Base-by-base conservation (phyloP, 371 early-diverging fungal genomes). In the Cokeromyces recurvatus region DNA sequence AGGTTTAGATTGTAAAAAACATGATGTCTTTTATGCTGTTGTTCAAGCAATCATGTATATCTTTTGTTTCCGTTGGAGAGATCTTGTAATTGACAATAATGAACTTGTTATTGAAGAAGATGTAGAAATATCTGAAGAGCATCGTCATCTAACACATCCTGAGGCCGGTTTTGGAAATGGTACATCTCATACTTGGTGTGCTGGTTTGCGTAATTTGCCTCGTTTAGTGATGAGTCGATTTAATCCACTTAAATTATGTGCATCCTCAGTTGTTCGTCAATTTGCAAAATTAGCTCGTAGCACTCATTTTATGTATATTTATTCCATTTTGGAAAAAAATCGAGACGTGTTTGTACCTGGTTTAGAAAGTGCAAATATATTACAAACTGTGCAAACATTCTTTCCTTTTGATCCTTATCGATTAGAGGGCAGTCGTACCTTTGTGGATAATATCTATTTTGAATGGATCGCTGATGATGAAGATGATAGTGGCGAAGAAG, bases 361-460 rank as follows among this genome's bases (percentile, higher is more conserved):
- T 38, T 34, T 66, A 43, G 57, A 52, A 14, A 40, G 41, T 2
- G 46, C 58, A 14, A 67, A 64, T 38, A 52, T 62, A 12, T 47
- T 58, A 38, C 51, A 53, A 21, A 61, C 59, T 17, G 78, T 93
- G 9, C 92, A 92, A 27, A 76, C 89, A 0, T 94, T 94, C 59
- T 96, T 96, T 65, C 97, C 97, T 5, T 96, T 94, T 47, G 97
- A 96, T 57, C 97, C 97, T 14, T 86, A 89, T 58, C 71, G 81
- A n/a, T 69, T 94, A 3, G 79, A 81, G 20, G 68, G 76, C 47
- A 85, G 87, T 40, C 71, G 68, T 19, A 50, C 52, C 3, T 87
- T 73, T 50, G 71, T 90, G 25, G 74, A 81, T 11, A 45, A 50
- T 10, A 77, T 87, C 5, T 87, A 90, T 57, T 74, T 73, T 37